Evolutionary conservation across 176 grass and related monocot genomes (phyloP).

Genomic region (Dendrocalamus sinicus): DNA sequence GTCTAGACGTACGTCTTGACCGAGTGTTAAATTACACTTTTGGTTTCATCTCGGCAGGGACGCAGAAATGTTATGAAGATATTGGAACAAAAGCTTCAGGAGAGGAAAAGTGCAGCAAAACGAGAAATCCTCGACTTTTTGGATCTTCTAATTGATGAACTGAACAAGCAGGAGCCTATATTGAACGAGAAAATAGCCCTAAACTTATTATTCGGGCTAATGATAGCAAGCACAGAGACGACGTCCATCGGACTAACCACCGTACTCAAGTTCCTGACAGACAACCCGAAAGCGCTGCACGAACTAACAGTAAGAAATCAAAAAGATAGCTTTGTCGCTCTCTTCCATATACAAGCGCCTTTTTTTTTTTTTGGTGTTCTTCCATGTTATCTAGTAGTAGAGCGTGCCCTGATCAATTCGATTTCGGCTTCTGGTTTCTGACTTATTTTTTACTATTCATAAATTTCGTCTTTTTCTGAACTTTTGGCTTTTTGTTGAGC

Average conservation of each 20-base stretch:
- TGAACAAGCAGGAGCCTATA: constrained; percentile 35
- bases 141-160: constrained; percentile 49
- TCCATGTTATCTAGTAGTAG: too few species aligned
- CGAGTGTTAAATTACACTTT: too few species aligned
- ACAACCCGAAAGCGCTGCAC: constrained; percentile 46
- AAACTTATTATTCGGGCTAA: too few species aligned
- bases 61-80: constrained; percentile 48
- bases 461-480: too few species aligned
- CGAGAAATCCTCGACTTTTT: constrained; percentile 58
- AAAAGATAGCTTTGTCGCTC: not conserved
- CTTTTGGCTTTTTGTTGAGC: too few species aligned
- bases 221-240: too few species aligned
- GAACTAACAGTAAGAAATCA: constrained; percentile 50
- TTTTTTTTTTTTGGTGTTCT: too few species aligned
- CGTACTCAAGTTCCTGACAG: constrained; percentile 50
- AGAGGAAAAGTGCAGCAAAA: constrained; percentile 20
- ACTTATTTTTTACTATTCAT: too few species aligned
- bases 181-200: constrained; percentile 45
- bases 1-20: too few species aligned
- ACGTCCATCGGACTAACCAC: not conserved
- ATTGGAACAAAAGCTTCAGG: constrained; percentile 44
- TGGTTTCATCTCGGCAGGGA: not conserved
- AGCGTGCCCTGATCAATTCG: too few species aligned
- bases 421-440: too few species aligned
- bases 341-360: too few species aligned